A percentile compares a stretch with the other conserved stretches of the same genome.
Conservation (phyloP, 352 stramenopile genomes). For the Pythium sp. region DNA sequence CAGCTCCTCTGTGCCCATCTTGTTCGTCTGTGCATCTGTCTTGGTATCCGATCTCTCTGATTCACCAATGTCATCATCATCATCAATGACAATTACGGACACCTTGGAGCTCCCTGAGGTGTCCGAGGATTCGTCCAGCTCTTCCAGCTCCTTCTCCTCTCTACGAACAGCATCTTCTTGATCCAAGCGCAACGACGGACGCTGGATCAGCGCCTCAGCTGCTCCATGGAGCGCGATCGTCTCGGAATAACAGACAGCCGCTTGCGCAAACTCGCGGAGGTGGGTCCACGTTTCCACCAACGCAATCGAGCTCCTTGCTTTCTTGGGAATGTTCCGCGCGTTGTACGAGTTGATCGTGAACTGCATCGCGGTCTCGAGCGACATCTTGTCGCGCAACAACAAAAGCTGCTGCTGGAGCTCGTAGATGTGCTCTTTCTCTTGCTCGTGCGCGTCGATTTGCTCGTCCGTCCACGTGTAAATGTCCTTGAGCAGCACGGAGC, state of each 20-base stretch:
- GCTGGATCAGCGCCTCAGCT: constrained; percentile 43
- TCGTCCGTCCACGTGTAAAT: constrained; percentile 46
- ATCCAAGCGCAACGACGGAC: constrained; percentile 27
- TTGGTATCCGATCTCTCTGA: background rate
- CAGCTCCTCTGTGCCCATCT: background rate
- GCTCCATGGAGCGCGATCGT: constrained; percentile 42
- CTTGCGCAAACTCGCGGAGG: constrained; percentile 20
- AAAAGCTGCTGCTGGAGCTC: constrained; percentile 38
- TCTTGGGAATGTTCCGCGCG: constrained; percentile 5
- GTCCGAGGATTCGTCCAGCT: background rate
- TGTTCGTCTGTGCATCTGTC: background rate
- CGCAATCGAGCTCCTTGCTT: background rate
- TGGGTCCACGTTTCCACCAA: constrained; percentile 11
- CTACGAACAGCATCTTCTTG: background rate
- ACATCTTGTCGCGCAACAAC: constrained; percentile 26
- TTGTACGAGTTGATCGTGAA: constrained; percentile 6
- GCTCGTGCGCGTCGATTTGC: constrained; percentile 42
- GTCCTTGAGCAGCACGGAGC: constrained; percentile 23
- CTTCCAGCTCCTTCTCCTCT: background rate
- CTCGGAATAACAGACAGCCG: constrained; percentile 30
- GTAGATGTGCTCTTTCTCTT: constrained; percentile 40
- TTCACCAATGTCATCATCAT: background rate
- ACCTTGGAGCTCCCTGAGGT: background rate
- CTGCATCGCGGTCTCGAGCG: constrained; percentile 13
- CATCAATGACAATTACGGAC: constrained; percentile 1